A percentile compares a stretch with the other conserved stretches of the same genome.
Conservation (phyloP, 768 basidiomycete species). For the Pisolithus tinctorius region DNA sequence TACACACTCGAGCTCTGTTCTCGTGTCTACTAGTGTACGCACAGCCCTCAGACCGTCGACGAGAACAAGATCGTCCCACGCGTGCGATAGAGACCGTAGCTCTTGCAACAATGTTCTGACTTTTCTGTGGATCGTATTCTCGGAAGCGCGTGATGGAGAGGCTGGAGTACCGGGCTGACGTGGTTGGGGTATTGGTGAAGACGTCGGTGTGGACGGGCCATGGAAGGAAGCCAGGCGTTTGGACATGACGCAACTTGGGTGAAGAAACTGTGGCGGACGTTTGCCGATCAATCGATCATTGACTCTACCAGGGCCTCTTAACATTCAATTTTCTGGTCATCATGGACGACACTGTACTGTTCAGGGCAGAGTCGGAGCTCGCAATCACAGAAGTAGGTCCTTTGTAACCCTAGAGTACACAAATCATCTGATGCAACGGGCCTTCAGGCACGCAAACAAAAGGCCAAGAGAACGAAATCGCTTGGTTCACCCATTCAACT, state of each 20-base stretch:
- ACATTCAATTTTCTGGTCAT: background rate
- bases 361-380: constrained; percentile 27
- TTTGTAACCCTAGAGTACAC: background rate
- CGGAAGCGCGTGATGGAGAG: constrained; percentile 39
- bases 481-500: constrained; percentile 78
- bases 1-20: constrained; percentile 81
- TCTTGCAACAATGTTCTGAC: constrained; percentile 64
- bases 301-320: too few species aligned
- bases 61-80: constrained; percentile 81
- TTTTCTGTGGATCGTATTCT: constrained; percentile 80
- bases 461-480: constrained; percentile 61
- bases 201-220: constrained; percentile 69
- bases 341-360: constrained; percentile 24
- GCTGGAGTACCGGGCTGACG: constrained; percentile 32
- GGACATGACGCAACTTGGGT: constrained; percentile 28
- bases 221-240: constrained; percentile 69
- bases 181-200: constrained; percentile 52
- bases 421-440: background rate
- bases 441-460: constrained; percentile 60
- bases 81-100: constrained; percentile 50
- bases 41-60: constrained; percentile 75
- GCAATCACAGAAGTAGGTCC: constrained; percentile 21
- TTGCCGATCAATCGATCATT: constrained; percentile 6
- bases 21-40: constrained; percentile 62
- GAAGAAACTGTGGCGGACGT: too few species aligned